phyloP scores from a whole-genome alignment of 306 rosid species.

The Spatholobus suberectus region DNA sequence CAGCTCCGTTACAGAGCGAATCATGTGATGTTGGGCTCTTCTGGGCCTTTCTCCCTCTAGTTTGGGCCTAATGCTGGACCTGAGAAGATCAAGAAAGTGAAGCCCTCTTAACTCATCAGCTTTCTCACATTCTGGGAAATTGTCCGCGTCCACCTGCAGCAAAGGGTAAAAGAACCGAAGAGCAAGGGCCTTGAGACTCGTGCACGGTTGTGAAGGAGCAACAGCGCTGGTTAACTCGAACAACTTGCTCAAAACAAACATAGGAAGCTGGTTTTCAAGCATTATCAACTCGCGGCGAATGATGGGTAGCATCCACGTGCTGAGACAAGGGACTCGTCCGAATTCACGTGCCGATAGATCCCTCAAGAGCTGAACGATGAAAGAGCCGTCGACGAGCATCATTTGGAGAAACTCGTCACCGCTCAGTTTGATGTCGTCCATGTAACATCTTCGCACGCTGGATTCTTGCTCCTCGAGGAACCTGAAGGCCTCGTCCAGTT shows the following conservation, averaged over 20 bases:
- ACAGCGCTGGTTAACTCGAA: background rate
- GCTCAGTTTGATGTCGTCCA: too few relatives aligned
- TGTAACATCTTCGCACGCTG: too few relatives aligned
- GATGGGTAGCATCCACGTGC: slow-evolving; percentile 55
- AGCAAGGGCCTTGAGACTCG: slow-evolving; percentile 36
- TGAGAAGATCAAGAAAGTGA: slow-evolving; percentile 52
- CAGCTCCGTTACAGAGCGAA: slow-evolving; percentile 44
- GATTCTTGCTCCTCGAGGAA: too few relatives aligned
- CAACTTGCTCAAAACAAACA: background rate
- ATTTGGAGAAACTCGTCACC: too few relatives aligned
- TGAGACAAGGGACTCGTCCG: slow-evolving; percentile 18
- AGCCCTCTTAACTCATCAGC: background rate
- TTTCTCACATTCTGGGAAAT: background rate
- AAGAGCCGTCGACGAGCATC: too few relatives aligned
- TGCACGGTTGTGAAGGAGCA: background rate
- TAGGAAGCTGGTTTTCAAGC: slow-evolving; percentile 59
- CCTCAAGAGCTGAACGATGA: too few relatives aligned
- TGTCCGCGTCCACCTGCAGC: slow-evolving; percentile 16
- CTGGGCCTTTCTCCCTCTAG: background rate
- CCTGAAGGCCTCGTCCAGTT: too few relatives aligned
- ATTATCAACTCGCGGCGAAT: slow-evolving; percentile 46
- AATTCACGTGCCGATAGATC: background rate
- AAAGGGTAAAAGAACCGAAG: slow-evolving; percentile 47
- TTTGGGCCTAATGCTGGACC: slow-evolving; percentile 30
- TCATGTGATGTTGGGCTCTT: slow-evolving; percentile 32